Evolutionary conservation across 371 early-diverging fungal species (phyloP), one percentile per base, ranked within the genome.

Genomic region (Batrachochytrium dendrobatidis): DNA sequence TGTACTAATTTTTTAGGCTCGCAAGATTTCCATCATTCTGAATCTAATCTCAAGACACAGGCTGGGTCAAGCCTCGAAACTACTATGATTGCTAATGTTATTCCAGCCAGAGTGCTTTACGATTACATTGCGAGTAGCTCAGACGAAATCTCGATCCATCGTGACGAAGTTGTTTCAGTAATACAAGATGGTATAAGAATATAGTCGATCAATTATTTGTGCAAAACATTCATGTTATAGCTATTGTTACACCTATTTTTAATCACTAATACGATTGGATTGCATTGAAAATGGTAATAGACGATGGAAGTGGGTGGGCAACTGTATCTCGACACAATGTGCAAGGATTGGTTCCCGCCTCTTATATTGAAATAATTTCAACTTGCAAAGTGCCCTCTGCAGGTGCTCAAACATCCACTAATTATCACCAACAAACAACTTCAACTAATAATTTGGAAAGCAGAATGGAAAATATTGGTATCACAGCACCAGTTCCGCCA

Each of bases 251-350:
- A 1, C 20, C 26, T 18, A 34, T 26, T 2, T 34, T 20, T 18
- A 24, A 8, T 5, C 32, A 33, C 30, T 33, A 20, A 54, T 6
- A 32, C 20, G 12, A 53, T 8, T 34, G 55, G 22, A 12, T 10
- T 54, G 3, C 8, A 17, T 22, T 31, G 49, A n/a, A n/a, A n/a
- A n/a, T n/a, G n/a, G n/a, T n/a, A n/a, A 39, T 46, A 67, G 75
- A 74, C 52, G 70, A 71, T 53, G 75, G 75, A 32, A 58, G 61
- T 28, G 75, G 75, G 8, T 74, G 75, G 75, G 70, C 70, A 17
- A 32, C 53, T 8, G 63, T 64, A 6, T n/a, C n/a, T 3, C 48
- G 33, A n/a, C 24, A 34, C 15, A 35, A 43, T 8, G 6, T 20
- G 2, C 34, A 10, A 24, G 74, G 74, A 18, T 44, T 74, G 8